phyloP scores from a whole-genome alignment of 2,329 filamentous ascomycete species.

The Aspergillus clavatus region DNA sequence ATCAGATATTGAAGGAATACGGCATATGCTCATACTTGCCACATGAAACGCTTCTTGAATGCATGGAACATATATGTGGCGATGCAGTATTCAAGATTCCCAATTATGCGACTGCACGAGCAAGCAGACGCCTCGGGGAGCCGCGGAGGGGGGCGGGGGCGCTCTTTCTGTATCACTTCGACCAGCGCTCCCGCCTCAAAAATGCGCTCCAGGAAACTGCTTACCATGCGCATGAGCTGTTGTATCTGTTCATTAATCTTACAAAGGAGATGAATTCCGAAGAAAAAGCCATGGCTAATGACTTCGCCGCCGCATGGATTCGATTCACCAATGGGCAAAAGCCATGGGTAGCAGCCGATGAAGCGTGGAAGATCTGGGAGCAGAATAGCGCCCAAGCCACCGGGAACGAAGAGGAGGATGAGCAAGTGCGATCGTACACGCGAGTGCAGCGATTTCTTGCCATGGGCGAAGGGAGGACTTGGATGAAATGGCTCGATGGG shows the following conservation, averaged over 20 bases:
- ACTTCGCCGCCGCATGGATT: constrained; percentile 22
- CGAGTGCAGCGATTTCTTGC: constrained; percentile 17
- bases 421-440: constrained; percentile 15
- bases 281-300: constrained; percentile 14
- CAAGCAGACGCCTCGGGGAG: not conserved
- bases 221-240: constrained; percentile 25
- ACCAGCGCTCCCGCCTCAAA: constrained; percentile 20
- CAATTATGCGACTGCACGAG: constrained; percentile 15
- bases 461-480: constrained; percentile 14
- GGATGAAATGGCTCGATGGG: constrained; percentile 18
- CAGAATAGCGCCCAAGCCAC: constrained; percentile 10
- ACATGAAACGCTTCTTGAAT: constrained; percentile 8
- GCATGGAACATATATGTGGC: constrained; percentile 24
- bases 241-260: constrained; percentile 23
- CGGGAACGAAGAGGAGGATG: constrained; percentile 20
- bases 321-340: constrained; percentile 17
- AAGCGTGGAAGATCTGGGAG: constrained; percentile 23
- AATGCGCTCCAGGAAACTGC: constrained; percentile 23
- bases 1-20: constrained; percentile 18
- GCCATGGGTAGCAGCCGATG: constrained; percentile 12
- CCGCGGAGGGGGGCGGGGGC: too few species aligned
- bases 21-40: constrained; percentile 11
- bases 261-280: constrained; percentile 15
- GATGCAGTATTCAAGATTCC: constrained; percentile 24
- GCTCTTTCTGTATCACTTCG: constrained; percentile 23